phyloP scores from a whole-genome alignment of 2,329 filamentous ascomycete species.

The Diaporthe humulicola region DNA sequence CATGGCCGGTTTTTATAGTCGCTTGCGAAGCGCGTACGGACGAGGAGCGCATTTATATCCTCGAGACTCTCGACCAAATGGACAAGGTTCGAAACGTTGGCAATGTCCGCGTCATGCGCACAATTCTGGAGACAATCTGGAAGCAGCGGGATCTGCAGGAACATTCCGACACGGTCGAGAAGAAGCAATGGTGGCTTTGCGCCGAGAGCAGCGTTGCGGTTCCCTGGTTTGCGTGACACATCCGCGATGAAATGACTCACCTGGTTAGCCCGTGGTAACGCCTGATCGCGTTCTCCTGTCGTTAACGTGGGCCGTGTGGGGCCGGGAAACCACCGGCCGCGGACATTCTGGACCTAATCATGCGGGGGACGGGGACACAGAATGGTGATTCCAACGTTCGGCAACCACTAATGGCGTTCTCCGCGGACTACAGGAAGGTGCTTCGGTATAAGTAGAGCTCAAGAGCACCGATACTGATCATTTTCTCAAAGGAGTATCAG shows the following conservation, averaged over 20 bases:
- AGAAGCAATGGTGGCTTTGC: neutral
- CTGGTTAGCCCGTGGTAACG: neutral
- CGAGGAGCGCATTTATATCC: neutral
- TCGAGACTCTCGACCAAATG: neutral
- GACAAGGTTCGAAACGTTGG: neutral
- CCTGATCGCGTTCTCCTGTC: neutral
- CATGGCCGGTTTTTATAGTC: neutral
- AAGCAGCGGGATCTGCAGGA: conserved; percentile 10
- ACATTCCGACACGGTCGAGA: neutral
- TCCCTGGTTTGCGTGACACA: neutral
- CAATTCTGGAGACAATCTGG: neutral
- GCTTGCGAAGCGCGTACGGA: neutral
- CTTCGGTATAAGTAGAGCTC: neutral
- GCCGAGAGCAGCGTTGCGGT: neutral
- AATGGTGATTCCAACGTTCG: neutral
- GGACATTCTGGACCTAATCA: neutral
- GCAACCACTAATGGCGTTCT: neutral
- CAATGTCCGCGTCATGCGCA: neutral
- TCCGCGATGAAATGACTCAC: neutral
- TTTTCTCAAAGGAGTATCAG: neutral
- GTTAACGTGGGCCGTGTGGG: neutral
- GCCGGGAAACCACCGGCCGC: neutral
- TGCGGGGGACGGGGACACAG: neutral
- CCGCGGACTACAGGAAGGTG: neutral
- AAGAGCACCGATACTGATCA: neutral